Base-by-base conservation (phyloP, 2,329 filamentous ascomycete genomes). In the Fusarium sp. region DNA sequence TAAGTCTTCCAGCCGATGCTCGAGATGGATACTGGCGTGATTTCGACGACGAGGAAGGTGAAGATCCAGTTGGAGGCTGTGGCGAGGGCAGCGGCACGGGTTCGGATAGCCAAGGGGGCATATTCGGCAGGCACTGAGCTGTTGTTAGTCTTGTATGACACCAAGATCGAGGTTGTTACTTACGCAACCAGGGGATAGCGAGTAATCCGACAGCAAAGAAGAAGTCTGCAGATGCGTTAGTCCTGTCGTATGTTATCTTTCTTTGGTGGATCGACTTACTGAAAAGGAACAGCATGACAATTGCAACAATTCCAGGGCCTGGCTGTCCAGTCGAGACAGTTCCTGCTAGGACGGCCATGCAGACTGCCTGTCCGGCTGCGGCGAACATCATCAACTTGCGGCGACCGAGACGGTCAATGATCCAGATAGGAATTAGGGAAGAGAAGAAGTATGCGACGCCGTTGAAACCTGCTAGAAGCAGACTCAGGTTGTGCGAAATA, bases 361-460 rank as follows among this genome's bases (percentile, higher is more conserved):
- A 85, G 5, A 62, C 71, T 58, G 77, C 74, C 43, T 81, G 79
- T 2, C 79, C 79, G 3, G 65, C 72, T 14, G 74, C 77, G 2
- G 78, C 77, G 23, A 81, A 88, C 74, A 89, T 83, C 83, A 90
- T 86, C 76, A 89, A 80, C 73, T 87, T 88, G 11, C 88, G 80
- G 7, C 87, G 83, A 19, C 87, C 88, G 67, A 84, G 84, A 4
- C 75, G 75, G 37, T 80, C 78, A 28, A 80, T 78, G 25, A 78
- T 58, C 75, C 77, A 80, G 34, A 79, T 78, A 0, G 77, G 76
- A 4, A 79, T 72, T 19, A 63, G 25, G 0, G 60, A 6, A 74
- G 66, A n/a, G 21, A 79, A 49, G 43, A 79, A 78, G 63, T 79
- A 79, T 2, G 76, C 76, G n/a, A 80, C 65, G 13, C 82, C 82